phyloP scores from a whole-genome alignment of 164 flowering plant genomes.

The Stephania cephalantha region DNA sequence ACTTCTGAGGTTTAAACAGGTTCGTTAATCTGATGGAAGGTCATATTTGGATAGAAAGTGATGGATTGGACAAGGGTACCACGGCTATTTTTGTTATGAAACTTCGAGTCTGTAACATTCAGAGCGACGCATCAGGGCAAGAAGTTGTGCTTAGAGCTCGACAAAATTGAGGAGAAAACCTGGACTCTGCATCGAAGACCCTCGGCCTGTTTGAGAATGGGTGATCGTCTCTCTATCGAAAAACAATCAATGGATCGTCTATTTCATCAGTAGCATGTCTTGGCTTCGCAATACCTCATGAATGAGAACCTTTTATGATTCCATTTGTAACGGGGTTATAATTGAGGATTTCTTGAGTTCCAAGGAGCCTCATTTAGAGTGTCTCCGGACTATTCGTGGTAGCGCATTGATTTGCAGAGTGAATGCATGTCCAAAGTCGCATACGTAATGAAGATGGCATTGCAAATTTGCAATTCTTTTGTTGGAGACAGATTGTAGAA shows the following conservation, averaged over 20 bases:
- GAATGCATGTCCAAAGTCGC: background rate
- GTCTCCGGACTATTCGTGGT: background rate
- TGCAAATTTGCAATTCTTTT: background rate
- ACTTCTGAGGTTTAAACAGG: slow-evolving; percentile 26
- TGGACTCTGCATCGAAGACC: slow-evolving; percentile 1
- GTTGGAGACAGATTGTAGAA: background rate
- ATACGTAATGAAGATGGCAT: background rate
- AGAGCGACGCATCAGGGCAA: slow-evolving; percentile 22
- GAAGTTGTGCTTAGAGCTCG: slow-evolving; percentile 18
- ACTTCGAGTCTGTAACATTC: slow-evolving; percentile 22
- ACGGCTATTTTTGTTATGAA: slow-evolving; percentile 37
- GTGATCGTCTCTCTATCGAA: background rate
- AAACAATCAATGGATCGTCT: background rate
- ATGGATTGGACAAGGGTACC: slow-evolving; percentile 51
- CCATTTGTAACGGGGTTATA: background rate
- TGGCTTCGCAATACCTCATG: background rate
- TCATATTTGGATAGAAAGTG: slow-evolving; percentile 67
- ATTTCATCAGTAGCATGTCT: background rate
- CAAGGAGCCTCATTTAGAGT: background rate
- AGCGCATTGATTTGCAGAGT: background rate
- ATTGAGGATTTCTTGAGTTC: background rate
- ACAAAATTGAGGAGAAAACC: slow-evolving; percentile 22
- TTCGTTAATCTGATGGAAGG: slow-evolving; percentile 68
- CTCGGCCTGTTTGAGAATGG: background rate
- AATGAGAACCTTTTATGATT: background rate